Base-by-base conservation (phyloP, 2,329 filamentous ascomycete genomes). In the Paracorniculantispora psalliotae region DNA sequence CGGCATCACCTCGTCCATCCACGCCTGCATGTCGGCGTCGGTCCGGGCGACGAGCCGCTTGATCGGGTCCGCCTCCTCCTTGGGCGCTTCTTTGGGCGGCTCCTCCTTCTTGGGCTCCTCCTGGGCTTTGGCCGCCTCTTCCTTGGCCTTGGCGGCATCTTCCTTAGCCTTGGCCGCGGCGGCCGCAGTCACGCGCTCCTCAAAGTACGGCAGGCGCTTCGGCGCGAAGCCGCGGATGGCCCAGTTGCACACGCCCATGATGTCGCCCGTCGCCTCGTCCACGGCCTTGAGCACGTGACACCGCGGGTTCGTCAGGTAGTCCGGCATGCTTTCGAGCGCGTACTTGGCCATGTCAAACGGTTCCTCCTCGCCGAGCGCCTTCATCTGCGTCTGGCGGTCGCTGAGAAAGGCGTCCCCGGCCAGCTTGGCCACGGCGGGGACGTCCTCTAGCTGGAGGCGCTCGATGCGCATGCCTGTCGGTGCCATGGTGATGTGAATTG, bases 301-400 rank as follows among this genome's bases (percentile, higher is more conserved):
- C 13, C 59, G 62, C 2, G 66, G 64, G 19, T 64, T 64, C 15
- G 59, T 60, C 15, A 71, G 52, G 61, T 66, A 64, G 10, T 60
- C 28, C 13, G 63, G 62, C 21, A 73, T 54, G 35, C 64, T 66
- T 17, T 65, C 60, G 4, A 61, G 57, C 59, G 66, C 66, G 12
- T 67, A 65, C 6, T 65, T 61, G 2, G 66, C 65, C 56, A 72
- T 71, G 12, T 65, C 62, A 49, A 67, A 69, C 3, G 70, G 65
- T 25, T 64, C 62, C 47, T 63, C 60, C 50, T 66, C 63, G 56
- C 67, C 64, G 37, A 67, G 63, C 6, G 64, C 66, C 59, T 75
- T 75, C 67, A 74, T 71, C 63, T 71, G 64, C 2, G 72, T 73
- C 46, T 75, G 70, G 19, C 70, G 65, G 57, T 75, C 73, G 10